Evolutionary conservation across 83 land plant species (phyloP), one percentile per base, ranked within the genome.

Genomic region (Picea abies): DNA sequence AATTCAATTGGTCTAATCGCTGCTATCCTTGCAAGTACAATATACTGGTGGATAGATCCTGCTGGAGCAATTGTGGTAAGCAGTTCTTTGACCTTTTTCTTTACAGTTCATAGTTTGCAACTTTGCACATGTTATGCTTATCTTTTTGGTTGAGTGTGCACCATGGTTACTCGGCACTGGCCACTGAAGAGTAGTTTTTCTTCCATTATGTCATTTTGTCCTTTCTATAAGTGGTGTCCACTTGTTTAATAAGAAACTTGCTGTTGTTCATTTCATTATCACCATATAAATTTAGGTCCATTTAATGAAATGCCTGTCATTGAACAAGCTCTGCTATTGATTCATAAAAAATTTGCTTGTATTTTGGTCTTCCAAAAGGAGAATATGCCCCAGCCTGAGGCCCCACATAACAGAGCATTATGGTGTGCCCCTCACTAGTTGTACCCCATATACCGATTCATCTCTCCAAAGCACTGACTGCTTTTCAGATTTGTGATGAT

Each of bases 41-140:
- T 88, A 4, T 35, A 75, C n/a, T 92, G 88, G 88, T 90, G 94
- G 94, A 88, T 92, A 44, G 94, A 92, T 82, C 94, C 94, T 35
- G 91, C 87, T 65, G 94, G 94, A 22, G 94, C 94, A 32, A 89
- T 92, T 25, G 83, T 90, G 86, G 93, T 91, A 81, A 83, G 88
- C 8, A 52, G 0, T 76, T 70, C 32, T 12, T 32, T 76, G 78
- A 76, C 61, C 60, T 3, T 73, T 47, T 75, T 4, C 60, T 75
- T 75, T 49, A 75, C 26, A 75, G 29, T n/a, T 49, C 23, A n/a
- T n/a, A 4, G 23, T 8, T 41, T 75, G 78, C 47, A 49, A 1
- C 4, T 8, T 41, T 75, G 61, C 47, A 49, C 14, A 10, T 52
- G 12, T 10, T 52, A 52, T 52, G 12, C 56, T 52, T 52, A 52